These are phyloP conservation scores for Pyrenochaeta sp. DNA, from an alignment of 2,329 filamentous ascomycete species.

Conservation along the genomic window DNA sequence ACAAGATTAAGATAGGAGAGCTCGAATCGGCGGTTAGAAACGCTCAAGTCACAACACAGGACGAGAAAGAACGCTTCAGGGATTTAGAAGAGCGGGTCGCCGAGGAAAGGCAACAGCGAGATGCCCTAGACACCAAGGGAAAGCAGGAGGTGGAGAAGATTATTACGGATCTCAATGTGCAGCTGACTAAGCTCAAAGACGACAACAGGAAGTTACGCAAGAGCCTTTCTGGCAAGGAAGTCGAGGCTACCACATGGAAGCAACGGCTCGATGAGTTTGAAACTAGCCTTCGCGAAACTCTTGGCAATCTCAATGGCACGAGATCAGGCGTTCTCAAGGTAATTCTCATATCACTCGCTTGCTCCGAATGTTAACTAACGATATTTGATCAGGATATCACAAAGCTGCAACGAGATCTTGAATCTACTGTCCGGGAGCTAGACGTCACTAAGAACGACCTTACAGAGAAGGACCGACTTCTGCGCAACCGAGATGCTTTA, in stretches of 20 bases:
- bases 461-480: slow-evolving; percentile 88
- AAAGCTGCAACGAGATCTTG: slow-evolving; percentile 87
- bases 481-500: slow-evolving; percentile 87
- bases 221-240: slow-evolving; percentile 81
- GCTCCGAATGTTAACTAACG: slow-evolving; percentile 24
- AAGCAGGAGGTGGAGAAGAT: slow-evolving; percentile 96
- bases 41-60: slow-evolving; percentile 79
- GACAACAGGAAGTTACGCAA: slow-evolving; percentile 84
- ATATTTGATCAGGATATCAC: slow-evolving; percentile 70
- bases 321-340: slow-evolving; percentile 85
- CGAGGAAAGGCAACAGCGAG: slow-evolving; percentile 84
- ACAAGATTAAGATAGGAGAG: slow-evolving; percentile 98
- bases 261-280: slow-evolving; percentile 90
- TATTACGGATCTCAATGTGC: slow-evolving; percentile 89
- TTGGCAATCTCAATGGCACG: slow-evolving; percentile 88
- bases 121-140: slow-evolving; percentile 84
- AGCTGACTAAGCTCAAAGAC: slow-evolving; percentile 82
- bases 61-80: slow-evolving; percentile 76
- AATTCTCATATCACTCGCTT: slow-evolving; percentile 12
- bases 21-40: slow-evolving; percentile 83
- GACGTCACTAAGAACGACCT: slow-evolving; percentile 79
- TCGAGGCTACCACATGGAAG: slow-evolving; percentile 90
- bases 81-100: slow-evolving; percentile 70
- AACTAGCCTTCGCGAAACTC: slow-evolving; percentile 82
- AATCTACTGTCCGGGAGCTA: slow-evolving; percentile 82